Percentiles rank a stretch among this genome's conserved stretches.
Evolutionary conservation across 1,284 basidiomycete species (phyloP).

Genomic region (Sphaerobolus stellatus): DNA sequence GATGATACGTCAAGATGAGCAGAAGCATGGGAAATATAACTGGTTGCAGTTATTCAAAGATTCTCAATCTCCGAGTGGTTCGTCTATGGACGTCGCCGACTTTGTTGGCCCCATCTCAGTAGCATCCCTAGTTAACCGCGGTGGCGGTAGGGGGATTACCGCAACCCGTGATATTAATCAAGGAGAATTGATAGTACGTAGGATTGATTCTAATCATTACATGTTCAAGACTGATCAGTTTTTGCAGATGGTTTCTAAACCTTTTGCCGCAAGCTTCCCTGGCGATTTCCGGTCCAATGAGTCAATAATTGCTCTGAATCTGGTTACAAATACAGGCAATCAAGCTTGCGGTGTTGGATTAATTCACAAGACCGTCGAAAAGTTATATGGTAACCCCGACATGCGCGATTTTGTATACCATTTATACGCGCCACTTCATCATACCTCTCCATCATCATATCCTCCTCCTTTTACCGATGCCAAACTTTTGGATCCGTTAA

Average conservation of each 20-base stretch:
- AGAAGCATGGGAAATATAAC: slow-evolving; percentile 17
- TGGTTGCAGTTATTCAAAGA: slow-evolving; percentile 16
- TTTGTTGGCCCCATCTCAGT: slow-evolving; percentile 18
- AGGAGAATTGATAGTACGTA: slow-evolving; percentile 22
- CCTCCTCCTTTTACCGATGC: too few species aligned
- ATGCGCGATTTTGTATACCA: too few species aligned
- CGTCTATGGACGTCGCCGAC: slow-evolving; percentile 19
- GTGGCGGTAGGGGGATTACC: slow-evolving; percentile 21
- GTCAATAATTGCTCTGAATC: too few species aligned
- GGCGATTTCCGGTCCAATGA: not conserved
- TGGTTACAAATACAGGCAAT: too few species aligned
- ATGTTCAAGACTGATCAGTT: too few species aligned
- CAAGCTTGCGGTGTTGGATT: too few species aligned
- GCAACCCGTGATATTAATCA: slow-evolving; percentile 15
- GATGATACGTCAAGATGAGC: slow-evolving; percentile 3
- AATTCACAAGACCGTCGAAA: too few species aligned
- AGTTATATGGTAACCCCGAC: too few species aligned
- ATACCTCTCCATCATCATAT: too few species aligned
- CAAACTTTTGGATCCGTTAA: too few species aligned
- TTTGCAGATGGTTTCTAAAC: not conserved
- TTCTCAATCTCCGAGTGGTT: not conserved
- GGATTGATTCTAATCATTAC: not conserved
- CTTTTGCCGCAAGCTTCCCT: not conserved
- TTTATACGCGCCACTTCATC: too few species aligned
- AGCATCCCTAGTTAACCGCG: slow-evolving; percentile 8